These are phyloP conservation scores for Penicillium soppii DNA, from an alignment of 495 filamentous ascomycete genomes.

Conservation along the genomic window DNA sequence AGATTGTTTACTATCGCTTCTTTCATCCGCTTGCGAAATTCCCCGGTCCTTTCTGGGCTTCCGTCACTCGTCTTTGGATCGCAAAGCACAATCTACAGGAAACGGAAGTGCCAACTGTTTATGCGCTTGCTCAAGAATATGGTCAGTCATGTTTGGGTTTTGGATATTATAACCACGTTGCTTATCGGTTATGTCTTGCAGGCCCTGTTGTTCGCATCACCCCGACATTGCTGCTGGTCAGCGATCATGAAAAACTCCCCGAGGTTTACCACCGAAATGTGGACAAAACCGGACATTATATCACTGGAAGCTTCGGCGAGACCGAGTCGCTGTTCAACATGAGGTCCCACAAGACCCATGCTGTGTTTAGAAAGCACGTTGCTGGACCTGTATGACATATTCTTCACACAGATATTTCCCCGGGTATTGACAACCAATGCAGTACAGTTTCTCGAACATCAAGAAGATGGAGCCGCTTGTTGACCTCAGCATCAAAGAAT, in stretches of 20 bases:
- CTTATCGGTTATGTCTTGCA: conserved; percentile 8
- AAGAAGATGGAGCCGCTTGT: conserved; percentile 55
- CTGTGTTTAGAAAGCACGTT: conserved; percentile 44
- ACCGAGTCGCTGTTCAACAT: conserved; percentile 50
- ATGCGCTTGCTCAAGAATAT: conserved; percentile 48
- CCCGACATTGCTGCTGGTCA: conserved; percentile 46
- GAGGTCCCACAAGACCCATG: conserved; percentile 47
- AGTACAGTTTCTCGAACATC: conserved; percentile 53
- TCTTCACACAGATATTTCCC: conserved; percentile 1
- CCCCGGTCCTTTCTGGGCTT: conserved; percentile 56
- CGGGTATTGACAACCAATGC: conserved; percentile 19
- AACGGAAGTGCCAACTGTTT: conserved; percentile 38
- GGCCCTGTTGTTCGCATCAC: conserved; percentile 47
- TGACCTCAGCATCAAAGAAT: conserved; percentile 43
- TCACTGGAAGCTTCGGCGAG: conserved; percentile 49
- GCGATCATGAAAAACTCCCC: conserved; percentile 46
- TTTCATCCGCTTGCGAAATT: conserved; percentile 51
- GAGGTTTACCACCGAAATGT: conserved; percentile 53
- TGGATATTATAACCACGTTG: background rate
- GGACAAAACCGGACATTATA: conserved; percentile 56
- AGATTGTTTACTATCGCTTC: conserved; percentile 50
- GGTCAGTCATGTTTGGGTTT: conserved; percentile 28
- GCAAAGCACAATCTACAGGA: conserved; percentile 46
- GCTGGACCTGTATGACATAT: conserved; percentile 35
- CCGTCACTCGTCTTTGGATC: conserved; percentile 50